Base-by-base conservation (phyloP, 306 rosid genomes). In the Purshia tridentata region DNA sequence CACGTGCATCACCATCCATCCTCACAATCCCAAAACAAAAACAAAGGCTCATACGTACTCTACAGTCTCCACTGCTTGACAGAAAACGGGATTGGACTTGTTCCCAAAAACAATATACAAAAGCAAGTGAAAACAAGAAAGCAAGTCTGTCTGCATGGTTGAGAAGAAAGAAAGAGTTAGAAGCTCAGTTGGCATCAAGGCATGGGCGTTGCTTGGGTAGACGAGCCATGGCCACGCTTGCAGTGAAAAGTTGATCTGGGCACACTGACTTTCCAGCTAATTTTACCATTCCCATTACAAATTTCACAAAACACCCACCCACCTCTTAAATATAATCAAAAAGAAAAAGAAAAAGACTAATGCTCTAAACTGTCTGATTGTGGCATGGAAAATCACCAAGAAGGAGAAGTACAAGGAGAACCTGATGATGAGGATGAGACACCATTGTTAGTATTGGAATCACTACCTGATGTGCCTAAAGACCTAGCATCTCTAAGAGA, bases 371-470 rank as follows among this genome's bases (percentile, higher is more conserved):
- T 8, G 23, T 67, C 74, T 56, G 81, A 58, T 59, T 42, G 50
- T 61, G 69, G 58, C 73, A 68, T 59, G 42, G 73, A 35, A 12
- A 55, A 76, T 80, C 90, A 91, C 96, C 98, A 94, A 23, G 96
- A 89, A 85, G 93, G 98, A 75, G 97, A 94, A 78, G 96, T 89
- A 69, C 78, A 84, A 49, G 88, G 91, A 72, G 98, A 83, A 45
- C 76, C 88, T 3, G 95, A 91, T n/a, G 97, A 89, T 8, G 97
- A 89, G 1, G 97, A 88, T 40, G 94, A 85, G 41, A 29, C 64
- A 10, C 81, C 88, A 70, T 86, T 80, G 81, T 83, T 67, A 39
- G 86, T 89, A 20, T 78, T 85, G 20, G 96, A 91, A 29, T 93
- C 97, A 81, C 88, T 89, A 8, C 81, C 93, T 6, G 91, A 90